Evolutionary conservation across 2,329 filamentous ascomycete genomes (phyloP).

Genomic region (Calonectria hawksworthii): DNA sequence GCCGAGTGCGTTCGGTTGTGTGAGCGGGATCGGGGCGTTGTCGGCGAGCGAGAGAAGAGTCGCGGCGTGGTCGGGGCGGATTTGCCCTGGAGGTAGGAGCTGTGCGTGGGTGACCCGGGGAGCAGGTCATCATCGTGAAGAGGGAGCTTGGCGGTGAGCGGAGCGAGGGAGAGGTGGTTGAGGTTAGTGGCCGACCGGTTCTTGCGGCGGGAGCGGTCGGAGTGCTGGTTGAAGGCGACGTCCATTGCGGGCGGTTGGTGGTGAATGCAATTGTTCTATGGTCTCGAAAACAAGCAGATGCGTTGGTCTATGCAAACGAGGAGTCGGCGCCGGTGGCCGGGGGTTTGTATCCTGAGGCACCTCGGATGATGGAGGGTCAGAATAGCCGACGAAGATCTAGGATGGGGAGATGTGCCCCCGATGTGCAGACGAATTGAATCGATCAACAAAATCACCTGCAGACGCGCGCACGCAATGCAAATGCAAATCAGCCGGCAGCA

Average conservation of each 20-base stretch:
- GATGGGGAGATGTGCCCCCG: not conserved
- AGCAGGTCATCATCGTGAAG: constrained; percentile 67
- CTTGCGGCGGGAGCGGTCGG: constrained; percentile 69
- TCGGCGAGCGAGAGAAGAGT: constrained; percentile 71
- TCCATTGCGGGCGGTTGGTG: constrained; percentile 59
- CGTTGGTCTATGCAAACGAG: not conserved
- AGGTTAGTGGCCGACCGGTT: constrained; percentile 71
- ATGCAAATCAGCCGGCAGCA: constrained; percentile 20
- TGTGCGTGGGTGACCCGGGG: constrained; percentile 47
- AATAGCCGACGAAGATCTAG: constrained; percentile 5
- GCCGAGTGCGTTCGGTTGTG: constrained; percentile 58
- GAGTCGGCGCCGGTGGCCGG: not conserved
- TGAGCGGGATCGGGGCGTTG: constrained; percentile 62
- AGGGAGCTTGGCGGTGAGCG: constrained; percentile 73
- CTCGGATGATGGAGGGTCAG: constrained; percentile 1
- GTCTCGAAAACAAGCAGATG: not conserved
- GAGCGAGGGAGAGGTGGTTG: constrained; percentile 73
- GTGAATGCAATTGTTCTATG: constrained; percentile 5
- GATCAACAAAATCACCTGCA: constrained; percentile 14
- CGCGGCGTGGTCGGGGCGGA: constrained; percentile 76
- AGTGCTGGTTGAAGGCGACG: constrained; percentile 72
- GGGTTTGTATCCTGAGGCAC: constrained; percentile 14
- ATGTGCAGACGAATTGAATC: constrained; percentile 13
- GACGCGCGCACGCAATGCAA: not conserved
- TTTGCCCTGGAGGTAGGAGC: constrained; percentile 70